These are phyloP conservation scores for Ogataea parapolymorpha DNA, from an alignment of 805 yeast species.

Conservation along the genomic window DNA sequence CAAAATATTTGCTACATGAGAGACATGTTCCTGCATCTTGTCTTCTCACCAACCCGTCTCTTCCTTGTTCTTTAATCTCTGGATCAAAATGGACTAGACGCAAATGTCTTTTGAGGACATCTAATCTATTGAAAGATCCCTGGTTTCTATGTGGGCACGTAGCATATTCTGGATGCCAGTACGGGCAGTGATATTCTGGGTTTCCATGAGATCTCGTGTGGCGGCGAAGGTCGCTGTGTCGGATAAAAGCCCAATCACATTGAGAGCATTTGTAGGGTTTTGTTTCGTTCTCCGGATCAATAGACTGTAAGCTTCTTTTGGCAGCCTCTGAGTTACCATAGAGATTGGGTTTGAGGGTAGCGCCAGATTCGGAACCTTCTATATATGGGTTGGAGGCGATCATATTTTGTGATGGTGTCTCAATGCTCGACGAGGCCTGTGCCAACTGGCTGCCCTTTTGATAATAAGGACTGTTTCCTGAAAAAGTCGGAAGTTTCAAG, in stretches of 20 bases:
- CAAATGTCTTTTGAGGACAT: constrained; percentile 71
- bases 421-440: constrained; percentile 10
- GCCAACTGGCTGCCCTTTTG: constrained; percentile 10
- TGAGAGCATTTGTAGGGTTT: constrained; percentile 40
- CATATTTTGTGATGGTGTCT: constrained; percentile 2
- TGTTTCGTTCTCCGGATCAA: constrained; percentile 19
- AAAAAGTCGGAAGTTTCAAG: constrained; percentile 15
- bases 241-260: constrained; percentile 68
- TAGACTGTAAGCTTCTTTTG: constrained; percentile 17
- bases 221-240: constrained; percentile 67
- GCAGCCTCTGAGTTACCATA: constrained; percentile 10
- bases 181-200: constrained; percentile 71
- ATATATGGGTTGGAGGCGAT: constrained; percentile 3
- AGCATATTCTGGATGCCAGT: constrained; percentile 58
- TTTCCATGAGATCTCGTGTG: constrained; percentile 63
- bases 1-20: constrained; percentile 57
- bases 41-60: constrained; percentile 28
- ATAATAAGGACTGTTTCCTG: constrained; percentile 14
- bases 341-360: constrained; percentile 17
- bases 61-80: constrained; percentile 26
- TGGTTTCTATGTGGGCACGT: constrained; percentile 70
- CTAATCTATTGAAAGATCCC: constrained; percentile 71
- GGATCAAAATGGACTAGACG: constrained; percentile 64
- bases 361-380: constrained; percentile 11
- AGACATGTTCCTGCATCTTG: constrained; percentile 68